A percentile compares a stretch with the other conserved stretches of the same genome.
These are phyloP conservation scores for Xylaria sp. DNA, from an alignment of 495 filamentous ascomycete species.

Conservation along the genomic window DNA sequence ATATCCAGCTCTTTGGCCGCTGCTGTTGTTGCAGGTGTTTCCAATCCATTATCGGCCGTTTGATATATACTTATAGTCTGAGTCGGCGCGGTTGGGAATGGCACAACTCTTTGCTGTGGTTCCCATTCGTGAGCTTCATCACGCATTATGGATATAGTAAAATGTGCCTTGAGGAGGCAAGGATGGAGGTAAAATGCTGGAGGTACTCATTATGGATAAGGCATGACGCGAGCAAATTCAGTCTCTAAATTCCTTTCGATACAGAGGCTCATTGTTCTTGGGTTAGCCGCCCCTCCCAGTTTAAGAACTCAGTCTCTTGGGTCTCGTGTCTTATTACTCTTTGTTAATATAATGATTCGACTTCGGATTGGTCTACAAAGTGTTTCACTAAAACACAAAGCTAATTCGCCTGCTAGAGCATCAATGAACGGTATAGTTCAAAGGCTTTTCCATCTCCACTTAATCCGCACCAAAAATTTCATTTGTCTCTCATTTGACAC, in stretches of 20 bases:
- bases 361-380: slow-evolving; percentile 21
- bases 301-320: neutral
- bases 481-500: neutral
- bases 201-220: neutral
- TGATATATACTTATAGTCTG: slow-evolving; percentile 21
- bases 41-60: slow-evolving; percentile 16
- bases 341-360: slow-evolving; percentile 28
- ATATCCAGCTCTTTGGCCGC: neutral
- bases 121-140: slow-evolving; percentile 31
- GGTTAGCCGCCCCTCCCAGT: neutral
- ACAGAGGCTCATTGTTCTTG: slow-evolving; percentile 34
- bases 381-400: slow-evolving; percentile 18
- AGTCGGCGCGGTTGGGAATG: slow-evolving; percentile 33
- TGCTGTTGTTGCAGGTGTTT: slow-evolving; percentile 28
- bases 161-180: neutral
- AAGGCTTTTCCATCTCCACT: slow-evolving; percentile 1
- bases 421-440: slow-evolving; percentile 12
- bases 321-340: neutral
- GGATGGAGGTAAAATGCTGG: too few species aligned
- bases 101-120: slow-evolving; percentile 32
- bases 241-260: slow-evolving; percentile 16
- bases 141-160: slow-evolving; percentile 25
- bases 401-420: neutral
- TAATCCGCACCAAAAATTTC: neutral
- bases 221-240: neutral